Conservation (phyloP, 2,329 filamentous ascomycete genomes). For the Colletotrichum abscissum region DNA sequence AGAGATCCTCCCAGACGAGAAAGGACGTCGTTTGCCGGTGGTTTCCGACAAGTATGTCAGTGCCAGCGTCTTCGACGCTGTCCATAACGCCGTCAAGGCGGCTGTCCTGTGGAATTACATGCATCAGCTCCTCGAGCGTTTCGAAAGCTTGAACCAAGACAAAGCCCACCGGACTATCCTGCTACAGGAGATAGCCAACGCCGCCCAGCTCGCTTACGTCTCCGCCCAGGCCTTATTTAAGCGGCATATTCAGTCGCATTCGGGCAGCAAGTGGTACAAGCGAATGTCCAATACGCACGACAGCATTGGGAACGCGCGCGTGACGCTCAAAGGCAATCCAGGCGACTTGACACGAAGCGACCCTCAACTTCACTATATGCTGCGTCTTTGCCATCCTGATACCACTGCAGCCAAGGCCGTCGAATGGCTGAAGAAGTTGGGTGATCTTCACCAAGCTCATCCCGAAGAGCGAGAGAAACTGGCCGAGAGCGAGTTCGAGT, state of each 20-base stretch:
- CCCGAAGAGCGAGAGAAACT: slow-evolving; percentile 49
- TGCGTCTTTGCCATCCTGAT: slow-evolving; percentile 55
- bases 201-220: slow-evolving; percentile 55
- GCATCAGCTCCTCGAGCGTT: slow-evolving; percentile 46
- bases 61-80: slow-evolving; percentile 52
- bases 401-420: slow-evolving; percentile 48
- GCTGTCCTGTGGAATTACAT: slow-evolving; percentile 56
- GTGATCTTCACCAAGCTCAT: slow-evolving; percentile 47
- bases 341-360: slow-evolving; percentile 50
- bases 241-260: slow-evolving; percentile 49
- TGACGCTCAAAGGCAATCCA: slow-evolving; percentile 54
- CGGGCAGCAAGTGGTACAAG: slow-evolving; percentile 54
- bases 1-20: slow-evolving; percentile 57
- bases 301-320: slow-evolving; percentile 48
- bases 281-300: slow-evolving; percentile 45
- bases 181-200: slow-evolving; percentile 58
- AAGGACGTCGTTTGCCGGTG: slow-evolving; percentile 50
- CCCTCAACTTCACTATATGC: slow-evolving; percentile 54
- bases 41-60: slow-evolving; percentile 56
- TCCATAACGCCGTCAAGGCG: slow-evolving; percentile 48
- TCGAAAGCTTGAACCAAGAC: slow-evolving; percentile 38
- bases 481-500: slow-evolving; percentile 44
- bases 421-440: slow-evolving; percentile 54
- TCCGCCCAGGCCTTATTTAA: slow-evolving; percentile 52
- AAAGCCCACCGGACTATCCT: slow-evolving; percentile 48